Conservation (phyloP, 2,329 filamentous ascomycete genomes). For the Ophiobolus disseminans region DNA sequence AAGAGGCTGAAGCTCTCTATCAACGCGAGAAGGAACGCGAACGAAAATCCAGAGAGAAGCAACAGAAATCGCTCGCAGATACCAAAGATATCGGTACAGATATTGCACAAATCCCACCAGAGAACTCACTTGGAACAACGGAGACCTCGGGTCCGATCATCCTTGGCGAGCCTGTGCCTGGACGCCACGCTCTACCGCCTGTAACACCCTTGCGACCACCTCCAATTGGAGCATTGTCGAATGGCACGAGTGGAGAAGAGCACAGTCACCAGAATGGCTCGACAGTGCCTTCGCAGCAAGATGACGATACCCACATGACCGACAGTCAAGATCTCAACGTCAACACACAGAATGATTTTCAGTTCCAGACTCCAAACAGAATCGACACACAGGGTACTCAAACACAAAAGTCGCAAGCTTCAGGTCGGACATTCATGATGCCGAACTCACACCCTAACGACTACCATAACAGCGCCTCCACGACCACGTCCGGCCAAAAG, state of each 20-base stretch:
- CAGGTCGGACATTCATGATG: conserved; percentile 66
- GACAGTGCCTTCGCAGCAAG: conserved; percentile 46
- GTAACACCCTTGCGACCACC: conserved; percentile 47
- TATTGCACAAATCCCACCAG: conserved; percentile 49
- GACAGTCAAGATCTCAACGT: conserved; percentile 50
- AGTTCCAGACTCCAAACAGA: conserved; percentile 42
- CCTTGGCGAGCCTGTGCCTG: conserved; percentile 70
- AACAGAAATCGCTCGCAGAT: conserved; percentile 45
- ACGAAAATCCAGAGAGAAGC: conserved; percentile 67
- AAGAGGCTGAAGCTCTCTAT: conserved; percentile 84
- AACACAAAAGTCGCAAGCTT: conserved; percentile 69
- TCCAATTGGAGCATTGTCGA: conserved; percentile 64
- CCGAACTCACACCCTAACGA: conserved; percentile 65
- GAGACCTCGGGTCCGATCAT: conserved; percentile 56
- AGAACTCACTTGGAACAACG: conserved; percentile 52
- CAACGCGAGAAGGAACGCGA: conserved; percentile 68
- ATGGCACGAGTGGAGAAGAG: conserved; percentile 58
- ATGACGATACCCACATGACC: conserved; percentile 55
- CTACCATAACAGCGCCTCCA: conserved; percentile 86
- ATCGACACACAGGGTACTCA: conserved; percentile 48
- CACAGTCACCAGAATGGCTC: conserved; percentile 52
- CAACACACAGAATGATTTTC: conserved; percentile 39
- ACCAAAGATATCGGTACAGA: conserved; percentile 51
- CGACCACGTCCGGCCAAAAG: conserved; percentile 81
- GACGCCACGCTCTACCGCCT: conserved; percentile 53